phyloP scores from a whole-genome alignment of 306 rosid species.

The Senna siamea region DNA sequence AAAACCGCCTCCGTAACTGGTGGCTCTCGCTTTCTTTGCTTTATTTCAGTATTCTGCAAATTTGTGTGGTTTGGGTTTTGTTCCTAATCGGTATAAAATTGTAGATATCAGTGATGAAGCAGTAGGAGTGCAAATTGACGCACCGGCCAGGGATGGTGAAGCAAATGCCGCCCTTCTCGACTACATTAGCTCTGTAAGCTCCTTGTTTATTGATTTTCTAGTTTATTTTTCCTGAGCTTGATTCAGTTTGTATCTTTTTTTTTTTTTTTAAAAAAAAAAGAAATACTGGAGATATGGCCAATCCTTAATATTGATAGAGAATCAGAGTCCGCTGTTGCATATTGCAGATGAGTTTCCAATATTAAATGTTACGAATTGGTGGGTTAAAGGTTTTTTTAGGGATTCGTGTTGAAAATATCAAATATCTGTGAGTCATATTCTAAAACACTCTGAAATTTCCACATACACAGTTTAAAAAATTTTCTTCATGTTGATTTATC shows the following conservation, averaged over 20 bases:
- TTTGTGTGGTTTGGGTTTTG: not conserved
- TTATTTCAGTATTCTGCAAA: not conserved
- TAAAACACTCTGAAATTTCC: not conserved
- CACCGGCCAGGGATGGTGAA: slow-evolving; percentile 93
- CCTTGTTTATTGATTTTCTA: too few species aligned
- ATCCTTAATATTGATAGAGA: not conserved
- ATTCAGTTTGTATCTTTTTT: not conserved
- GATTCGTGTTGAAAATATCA: not conserved
- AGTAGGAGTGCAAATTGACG: slow-evolving; percentile 86
- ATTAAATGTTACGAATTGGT: not conserved
- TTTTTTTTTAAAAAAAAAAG: too few species aligned
- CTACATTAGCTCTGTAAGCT: slow-evolving; percentile 70
- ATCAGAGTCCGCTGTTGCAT: not conserved
- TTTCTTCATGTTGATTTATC: not conserved
- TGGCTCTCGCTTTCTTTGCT: slow-evolving; percentile 12
- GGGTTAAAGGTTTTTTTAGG: not conserved
- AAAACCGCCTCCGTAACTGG: slow-evolving; percentile 87
- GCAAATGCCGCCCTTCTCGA: slow-evolving; percentile 93
- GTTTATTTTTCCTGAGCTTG: not conserved
- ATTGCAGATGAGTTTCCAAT: slow-evolving; percentile 10
- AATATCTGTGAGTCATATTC: not conserved
- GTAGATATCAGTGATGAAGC: slow-evolving; percentile 79
- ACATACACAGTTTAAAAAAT: not conserved
- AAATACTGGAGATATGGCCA: not conserved
- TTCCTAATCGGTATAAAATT: slow-evolving; percentile 2